phyloP scores from a whole-genome alignment of 169 alveolate species.

The Amoebophrya sp. region DNA sequence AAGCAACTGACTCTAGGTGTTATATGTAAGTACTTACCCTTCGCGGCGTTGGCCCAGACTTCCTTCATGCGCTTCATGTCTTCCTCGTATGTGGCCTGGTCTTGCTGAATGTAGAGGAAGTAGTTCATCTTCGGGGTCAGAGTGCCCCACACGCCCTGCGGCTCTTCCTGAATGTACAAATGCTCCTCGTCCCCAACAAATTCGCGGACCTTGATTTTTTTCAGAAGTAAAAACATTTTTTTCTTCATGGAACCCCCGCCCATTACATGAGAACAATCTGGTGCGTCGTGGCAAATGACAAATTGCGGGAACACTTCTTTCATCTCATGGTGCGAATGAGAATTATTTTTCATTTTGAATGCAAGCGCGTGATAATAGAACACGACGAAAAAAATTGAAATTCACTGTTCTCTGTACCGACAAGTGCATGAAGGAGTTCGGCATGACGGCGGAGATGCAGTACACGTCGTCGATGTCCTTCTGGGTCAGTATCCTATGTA shows the following conservation, averaged over 20 bases:
- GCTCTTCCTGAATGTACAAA: neutral
- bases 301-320: neutral
- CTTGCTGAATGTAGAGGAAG: neutral
- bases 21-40: too few species aligned
- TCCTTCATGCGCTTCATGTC: neutral
- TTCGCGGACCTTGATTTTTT: too few species aligned
- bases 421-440: neutral
- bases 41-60: neutral
- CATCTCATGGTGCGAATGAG: neutral
- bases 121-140: neutral
- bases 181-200: neutral
- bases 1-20: too few species aligned
- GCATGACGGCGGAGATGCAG: neutral
- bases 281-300: neutral
- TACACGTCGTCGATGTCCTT: neutral
- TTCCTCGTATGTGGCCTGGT: neutral
- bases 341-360: too few species aligned
- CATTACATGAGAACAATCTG: too few species aligned
- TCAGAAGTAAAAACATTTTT: too few species aligned
- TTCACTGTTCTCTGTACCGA: too few species aligned
- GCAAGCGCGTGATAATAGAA: too few species aligned
- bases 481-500: neutral
- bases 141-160: neutral
- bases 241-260: too few species aligned
- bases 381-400: neutral